Conservation (phyloP, 2,329 filamentous ascomycete species). For the Fusarium avenaceum region DNA sequence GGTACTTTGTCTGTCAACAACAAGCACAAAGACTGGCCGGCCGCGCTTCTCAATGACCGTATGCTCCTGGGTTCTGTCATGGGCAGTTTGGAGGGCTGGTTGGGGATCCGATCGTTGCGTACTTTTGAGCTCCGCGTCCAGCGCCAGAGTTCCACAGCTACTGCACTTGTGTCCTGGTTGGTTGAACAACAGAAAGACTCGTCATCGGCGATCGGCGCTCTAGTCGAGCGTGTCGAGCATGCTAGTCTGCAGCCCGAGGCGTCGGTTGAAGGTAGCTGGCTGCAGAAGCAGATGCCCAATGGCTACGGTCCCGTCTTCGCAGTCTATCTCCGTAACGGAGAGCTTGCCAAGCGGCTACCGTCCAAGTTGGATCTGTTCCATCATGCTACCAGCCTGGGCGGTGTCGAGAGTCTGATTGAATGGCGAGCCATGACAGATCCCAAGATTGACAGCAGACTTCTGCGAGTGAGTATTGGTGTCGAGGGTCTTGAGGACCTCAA, state of each 20-base stretch:
- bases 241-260: conserved; percentile 81
- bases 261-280: conserved; percentile 73
- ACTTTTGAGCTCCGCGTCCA: conserved; percentile 87
- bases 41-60: conserved; percentile 74
- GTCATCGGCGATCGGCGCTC: conserved; percentile 60
- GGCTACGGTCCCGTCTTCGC: conserved; percentile 93
- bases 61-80: conserved; percentile 85
- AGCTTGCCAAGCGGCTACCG: conserved; percentile 77
- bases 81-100: conserved; percentile 92
- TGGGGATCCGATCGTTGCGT: conserved; percentile 86
- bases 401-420: conserved; percentile 95
- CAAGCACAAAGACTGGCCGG: conserved; percentile 68
- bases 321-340: conserved; percentile 72
- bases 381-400: conserved; percentile 93
- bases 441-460: conserved; percentile 76
- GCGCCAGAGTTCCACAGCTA: conserved; percentile 80
- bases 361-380: conserved; percentile 87
- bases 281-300: conserved; percentile 88
- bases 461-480: conserved; percentile 88
- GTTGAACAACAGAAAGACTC: conserved; percentile 60
- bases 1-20: conserved; percentile 80
- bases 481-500: conserved; percentile 89
- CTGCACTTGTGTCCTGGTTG: conserved; percentile 79
- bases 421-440: conserved; percentile 92
- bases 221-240: conserved; percentile 76